These are phyloP conservation scores for Penicillium waksmanii DNA, from an alignment of 495 filamentous ascomycete species.

Conservation along the genomic window DNA sequence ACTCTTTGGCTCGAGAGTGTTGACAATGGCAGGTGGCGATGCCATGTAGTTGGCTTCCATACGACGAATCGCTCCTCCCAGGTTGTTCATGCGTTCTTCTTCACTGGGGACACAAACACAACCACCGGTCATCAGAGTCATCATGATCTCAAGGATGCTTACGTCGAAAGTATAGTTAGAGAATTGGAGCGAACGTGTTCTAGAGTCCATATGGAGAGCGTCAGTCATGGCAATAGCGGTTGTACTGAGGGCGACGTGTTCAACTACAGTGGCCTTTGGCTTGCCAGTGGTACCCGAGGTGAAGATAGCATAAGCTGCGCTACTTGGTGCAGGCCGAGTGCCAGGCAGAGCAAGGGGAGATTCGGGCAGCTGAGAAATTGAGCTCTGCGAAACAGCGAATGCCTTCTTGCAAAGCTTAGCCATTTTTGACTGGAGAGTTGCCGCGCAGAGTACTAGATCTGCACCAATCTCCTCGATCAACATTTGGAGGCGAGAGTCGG, in stretches of 20 bases:
- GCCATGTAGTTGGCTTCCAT: conserved; percentile 45
- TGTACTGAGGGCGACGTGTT: conserved; percentile 44
- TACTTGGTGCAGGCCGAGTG: conserved; percentile 22
- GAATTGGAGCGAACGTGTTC: conserved; percentile 66
- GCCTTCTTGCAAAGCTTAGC: conserved; percentile 36
- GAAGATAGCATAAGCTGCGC: conserved; percentile 53
- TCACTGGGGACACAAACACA: conserved; percentile 69
- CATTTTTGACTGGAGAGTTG: conserved; percentile 33
- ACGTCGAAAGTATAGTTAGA: conserved; percentile 72
- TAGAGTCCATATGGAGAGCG: conserved; percentile 49
- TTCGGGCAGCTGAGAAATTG: conserved; percentile 35
- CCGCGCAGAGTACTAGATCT: conserved; percentile 44
- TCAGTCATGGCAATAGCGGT: conserved; percentile 35
- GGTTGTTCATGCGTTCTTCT: conserved; percentile 54
- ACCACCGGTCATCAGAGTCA: conserved; percentile 64
- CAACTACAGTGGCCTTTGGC: conserved; percentile 53
- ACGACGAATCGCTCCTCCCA: conserved; percentile 44
- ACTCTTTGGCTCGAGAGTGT: conserved; percentile 47
- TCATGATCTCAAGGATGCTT: conserved; percentile 66
- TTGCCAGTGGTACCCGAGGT: conserved; percentile 56
- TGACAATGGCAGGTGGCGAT: conserved; percentile 51
- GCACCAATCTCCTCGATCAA: conserved; percentile 56
- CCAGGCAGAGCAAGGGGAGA: conserved; percentile 22
- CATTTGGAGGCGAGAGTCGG: conserved; percentile 54
- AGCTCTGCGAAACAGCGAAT: conserved; percentile 32